phyloP scores from a whole-genome alignment of 441 rosid species.

The Daphne laureola region DNA sequence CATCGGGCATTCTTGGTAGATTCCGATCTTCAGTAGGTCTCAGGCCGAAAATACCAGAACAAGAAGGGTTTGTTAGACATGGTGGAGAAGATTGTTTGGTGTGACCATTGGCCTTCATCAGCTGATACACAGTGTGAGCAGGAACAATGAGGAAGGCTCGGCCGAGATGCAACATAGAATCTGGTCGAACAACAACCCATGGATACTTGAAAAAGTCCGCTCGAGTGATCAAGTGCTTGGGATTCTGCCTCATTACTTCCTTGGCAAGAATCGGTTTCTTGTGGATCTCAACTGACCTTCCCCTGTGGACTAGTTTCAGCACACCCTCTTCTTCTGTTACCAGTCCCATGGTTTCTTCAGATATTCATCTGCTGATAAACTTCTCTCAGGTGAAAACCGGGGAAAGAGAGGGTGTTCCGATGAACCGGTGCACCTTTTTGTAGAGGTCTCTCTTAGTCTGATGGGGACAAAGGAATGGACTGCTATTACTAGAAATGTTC shows the following conservation, averaged over 20 bases:
- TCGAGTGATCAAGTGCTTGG: slow-evolving; percentile 40
- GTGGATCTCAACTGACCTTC: slow-evolving; percentile 27
- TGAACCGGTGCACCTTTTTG: slow-evolving; percentile 13
- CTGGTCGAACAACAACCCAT: slow-evolving; percentile 37
- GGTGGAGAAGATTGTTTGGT: slow-evolving; percentile 8
- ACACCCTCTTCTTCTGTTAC: slow-evolving; percentile 17
- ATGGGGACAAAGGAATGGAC: slow-evolving; percentile 15
- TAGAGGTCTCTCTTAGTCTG: neutral
- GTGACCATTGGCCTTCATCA: slow-evolving; percentile 22
- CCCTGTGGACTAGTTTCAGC: slow-evolving; percentile 37
- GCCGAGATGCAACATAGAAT: slow-evolving; percentile 25
- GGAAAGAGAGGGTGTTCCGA: slow-evolving; percentile 15
- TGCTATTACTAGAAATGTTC: slow-evolving; percentile 14
- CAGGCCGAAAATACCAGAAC: neutral
- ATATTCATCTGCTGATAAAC: neutral
- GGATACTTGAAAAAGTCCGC: slow-evolving; percentile 41
- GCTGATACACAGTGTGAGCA: slow-evolving; percentile 23
- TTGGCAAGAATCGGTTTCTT: slow-evolving; percentile 28
- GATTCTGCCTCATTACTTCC: slow-evolving; percentile 33
- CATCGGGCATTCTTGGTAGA: slow-evolving; percentile 13
- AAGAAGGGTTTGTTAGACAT: slow-evolving; percentile 9
- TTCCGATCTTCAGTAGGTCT: slow-evolving; percentile 7
- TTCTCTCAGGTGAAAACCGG: neutral
- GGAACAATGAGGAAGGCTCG: slow-evolving; percentile 40
- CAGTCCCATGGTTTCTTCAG: slow-evolving; percentile 13